Percentiles rank a stretch among this genome's conserved stretches.
phyloP scores from a whole-genome alignment of 768 basidiomycete genomes.

The Mrakia frigida region DNA sequence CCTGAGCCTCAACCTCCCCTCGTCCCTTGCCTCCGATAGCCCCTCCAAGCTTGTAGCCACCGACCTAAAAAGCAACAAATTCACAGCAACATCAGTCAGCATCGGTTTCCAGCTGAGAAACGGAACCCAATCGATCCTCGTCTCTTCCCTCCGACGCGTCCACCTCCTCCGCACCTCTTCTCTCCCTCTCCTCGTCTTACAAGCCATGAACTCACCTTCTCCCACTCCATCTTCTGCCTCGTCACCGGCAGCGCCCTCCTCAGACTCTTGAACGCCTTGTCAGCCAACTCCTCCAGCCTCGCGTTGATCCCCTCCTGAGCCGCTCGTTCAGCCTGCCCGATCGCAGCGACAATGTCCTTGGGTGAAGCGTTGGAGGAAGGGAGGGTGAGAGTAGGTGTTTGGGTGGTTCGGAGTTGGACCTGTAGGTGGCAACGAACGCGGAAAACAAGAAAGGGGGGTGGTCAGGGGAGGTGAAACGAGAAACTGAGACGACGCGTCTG shows the following conservation, averaged over 20 bases:
- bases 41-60: conserved; percentile 34
- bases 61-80: too few species aligned
- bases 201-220: conserved; percentile 55
- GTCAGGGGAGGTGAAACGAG: neutral
- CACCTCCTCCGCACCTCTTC: too few species aligned
- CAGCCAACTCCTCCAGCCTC: conserved; percentile 81
- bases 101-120: too few species aligned
- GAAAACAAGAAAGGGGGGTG: neutral
- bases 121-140: too few species aligned
- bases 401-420: conserved; percentile 83
- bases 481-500: neutral
- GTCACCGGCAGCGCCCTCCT: conserved; percentile 87
- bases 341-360: conserved; percentile 63
- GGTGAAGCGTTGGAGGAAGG: conserved; percentile 42
- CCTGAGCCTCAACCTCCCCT: conserved; percentile 16
- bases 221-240: conserved; percentile 93
- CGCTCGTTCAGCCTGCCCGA: conserved; percentile 73
- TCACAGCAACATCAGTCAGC: too few species aligned
- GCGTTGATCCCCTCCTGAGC: conserved; percentile 76
- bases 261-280: conserved; percentile 85
- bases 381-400: conserved; percentile 58
- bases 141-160: too few species aligned
- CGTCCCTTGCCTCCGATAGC: conserved; percentile 15
- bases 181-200: too few species aligned
- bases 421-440: conserved; percentile 42